A percentile compares a stretch with the other conserved stretches of the same genome.
Conservation (phyloP, 2,329 filamentous ascomycete genomes). For the Bretziella fagacearum region DNA sequence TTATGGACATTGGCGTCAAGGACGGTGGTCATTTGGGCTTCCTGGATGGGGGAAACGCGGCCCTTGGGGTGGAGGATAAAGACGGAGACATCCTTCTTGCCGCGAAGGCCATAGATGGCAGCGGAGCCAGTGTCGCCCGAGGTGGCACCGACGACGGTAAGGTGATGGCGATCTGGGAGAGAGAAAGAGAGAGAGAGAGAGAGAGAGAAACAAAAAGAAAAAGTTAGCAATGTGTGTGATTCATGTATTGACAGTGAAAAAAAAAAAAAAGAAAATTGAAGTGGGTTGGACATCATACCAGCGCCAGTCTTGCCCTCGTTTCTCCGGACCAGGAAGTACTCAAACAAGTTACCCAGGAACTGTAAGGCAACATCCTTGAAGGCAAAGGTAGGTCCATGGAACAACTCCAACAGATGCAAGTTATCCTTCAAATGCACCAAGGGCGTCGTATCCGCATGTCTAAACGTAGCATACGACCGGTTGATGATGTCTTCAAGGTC, state of each 20-base stretch:
- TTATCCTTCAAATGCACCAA: constrained; percentile 62
- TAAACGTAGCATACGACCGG: constrained; percentile 79
- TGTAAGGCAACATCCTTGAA: constrained; percentile 85
- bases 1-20: constrained; percentile 86
- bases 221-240: constrained; percentile 18
- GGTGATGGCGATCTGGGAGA: constrained; percentile 48
- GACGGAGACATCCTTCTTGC: constrained; percentile 93
- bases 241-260: background rate
- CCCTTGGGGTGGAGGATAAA: constrained; percentile 91
- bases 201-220: too few relatives aligned
- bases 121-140: constrained; percentile 84
- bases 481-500: constrained; percentile 74
- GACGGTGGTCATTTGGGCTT: constrained; percentile 94
- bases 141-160: constrained; percentile 76
- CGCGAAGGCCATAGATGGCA: constrained; percentile 84
- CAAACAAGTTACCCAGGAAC: constrained; percentile 89
- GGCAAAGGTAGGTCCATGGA: constrained; percentile 87
- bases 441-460: constrained; percentile 60
- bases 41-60: constrained; percentile 78
- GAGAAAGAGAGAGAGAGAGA: background rate
- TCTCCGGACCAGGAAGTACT: constrained; percentile 64
- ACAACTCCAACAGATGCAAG: constrained; percentile 78
- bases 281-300: too few relatives aligned
- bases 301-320: constrained; percentile 51
- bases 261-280: background rate